Evolutionary conservation across 2,329 filamentous ascomycete species (phyloP), one percentile per base, ranked within the genome.

Genomic region (Rutstroemia sp.): DNA sequence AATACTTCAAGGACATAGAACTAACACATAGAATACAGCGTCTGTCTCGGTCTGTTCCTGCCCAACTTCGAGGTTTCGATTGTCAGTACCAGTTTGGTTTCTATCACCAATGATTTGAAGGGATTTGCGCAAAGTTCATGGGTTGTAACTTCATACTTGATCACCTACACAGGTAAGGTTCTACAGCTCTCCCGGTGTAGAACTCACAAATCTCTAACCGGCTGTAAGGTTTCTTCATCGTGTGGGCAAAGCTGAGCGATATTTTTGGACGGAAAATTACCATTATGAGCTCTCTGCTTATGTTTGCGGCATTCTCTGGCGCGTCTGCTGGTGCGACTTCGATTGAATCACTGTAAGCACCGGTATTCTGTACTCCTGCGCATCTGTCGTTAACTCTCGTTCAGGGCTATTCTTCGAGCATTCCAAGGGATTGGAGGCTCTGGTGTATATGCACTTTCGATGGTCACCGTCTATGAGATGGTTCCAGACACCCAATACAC

Each of bases 351-450:
- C 19, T 54, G 44, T 54, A 37, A 44, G 38, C 5, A 39, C n/a
- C 39, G 3, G 4, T 14, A 10, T 45, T 8, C 23, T 45, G n/a
- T 8, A 18, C 45, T 23, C 23, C 19, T 6, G 5, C 21, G 5
- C 19, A 18, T 37, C 4, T 8, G 5, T 25, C n/a, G 38, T n/a
- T 47, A 23, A 23, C n/a, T 21, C 44, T 3, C 14, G 9, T 4
- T 23, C 10, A 38, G 23, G 6, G 38, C 23, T 42, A 42, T 18
- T 46, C 6, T 46, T 16, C 52, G 61, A 37, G 59, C 57, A 1
- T 55, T 62, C 21, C 62, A 64, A 58, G 82, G 83, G 0, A 63
- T 78, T 2, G 78, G 76, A 0, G 73, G 69, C 0, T 75, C 74
- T 3, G 77, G 77, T 0, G 71, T 76, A 59, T 73, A 71, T 52